Conservation (phyloP, 2,329 filamentous ascomycete species). For the Trichoderma sp. region DNA sequence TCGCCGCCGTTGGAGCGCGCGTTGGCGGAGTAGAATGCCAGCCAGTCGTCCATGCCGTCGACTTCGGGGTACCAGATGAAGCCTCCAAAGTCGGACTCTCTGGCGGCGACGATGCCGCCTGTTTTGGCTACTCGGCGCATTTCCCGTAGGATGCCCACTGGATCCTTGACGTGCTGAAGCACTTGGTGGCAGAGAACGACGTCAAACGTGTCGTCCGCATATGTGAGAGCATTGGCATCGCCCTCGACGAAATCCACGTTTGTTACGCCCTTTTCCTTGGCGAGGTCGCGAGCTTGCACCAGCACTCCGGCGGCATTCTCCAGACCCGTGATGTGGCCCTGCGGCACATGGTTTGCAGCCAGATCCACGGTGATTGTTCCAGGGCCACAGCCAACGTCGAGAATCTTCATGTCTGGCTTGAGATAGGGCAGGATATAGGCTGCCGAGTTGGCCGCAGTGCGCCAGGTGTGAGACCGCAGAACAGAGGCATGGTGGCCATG, state of each 20-base stretch:
- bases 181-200: conserved; percentile 43
- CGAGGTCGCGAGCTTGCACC: conserved; percentile 33
- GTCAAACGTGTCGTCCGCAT: conserved; percentile 41
- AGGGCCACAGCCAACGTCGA: conserved; percentile 52
- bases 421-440: conserved; percentile 45
- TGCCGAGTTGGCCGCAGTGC: conserved; percentile 46
- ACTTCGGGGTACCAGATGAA: conserved; percentile 30
- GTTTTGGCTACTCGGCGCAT: conserved; percentile 44
- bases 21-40: conserved; percentile 24
- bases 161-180: conserved; percentile 41
- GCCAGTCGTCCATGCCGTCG: conserved; percentile 27
- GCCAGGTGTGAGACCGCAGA: conserved; percentile 40
- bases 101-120: conserved; percentile 42
- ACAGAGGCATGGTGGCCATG: conserved; percentile 44
- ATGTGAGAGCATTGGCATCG: conserved; percentile 35
- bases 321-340: conserved; percentile 42
- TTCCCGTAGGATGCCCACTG: conserved; percentile 38
- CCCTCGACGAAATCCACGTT: conserved; percentile 38
- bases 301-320: conserved; percentile 40
- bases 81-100: conserved; percentile 28
- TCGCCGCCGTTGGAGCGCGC: conserved; percentile 26
- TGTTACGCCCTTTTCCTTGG: conserved; percentile 33
- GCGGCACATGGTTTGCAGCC: conserved; percentile 33
- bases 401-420: conserved; percentile 39
- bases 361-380: conserved; percentile 50